A percentile compares a stretch with the other conserved stretches of the same genome.
These are phyloP conservation scores for Cytospora piceicola DNA, from an alignment of 2,329 filamentous ascomycete genomes.

Conservation along the genomic window DNA sequence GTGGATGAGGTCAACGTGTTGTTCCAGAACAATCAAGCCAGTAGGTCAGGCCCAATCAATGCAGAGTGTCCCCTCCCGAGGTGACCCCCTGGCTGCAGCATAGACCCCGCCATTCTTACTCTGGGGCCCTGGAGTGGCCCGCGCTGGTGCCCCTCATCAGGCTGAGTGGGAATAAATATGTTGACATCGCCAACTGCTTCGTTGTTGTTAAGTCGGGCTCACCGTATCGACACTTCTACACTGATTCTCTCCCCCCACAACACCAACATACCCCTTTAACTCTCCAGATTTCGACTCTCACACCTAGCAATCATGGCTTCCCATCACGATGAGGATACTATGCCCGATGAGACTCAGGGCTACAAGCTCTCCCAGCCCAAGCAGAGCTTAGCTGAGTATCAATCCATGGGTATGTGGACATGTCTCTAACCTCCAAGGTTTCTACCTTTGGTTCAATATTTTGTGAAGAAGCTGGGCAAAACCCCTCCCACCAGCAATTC, in stretches of 20 bases:
- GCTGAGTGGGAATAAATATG: constrained; percentile 29
- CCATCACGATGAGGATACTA: constrained; percentile 77
- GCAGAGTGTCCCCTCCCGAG: constrained; percentile 15
- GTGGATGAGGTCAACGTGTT: constrained; percentile 5
- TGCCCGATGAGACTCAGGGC: constrained; percentile 86
- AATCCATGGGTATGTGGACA: constrained; percentile 78
- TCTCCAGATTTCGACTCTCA: constrained; percentile 1
- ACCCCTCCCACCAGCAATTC: background rate
- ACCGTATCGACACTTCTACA: constrained; percentile 25
- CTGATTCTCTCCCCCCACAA: constrained; percentile 4
- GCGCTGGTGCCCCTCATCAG: constrained; percentile 27
- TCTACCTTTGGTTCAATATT: background rate
- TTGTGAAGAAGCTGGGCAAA: background rate
- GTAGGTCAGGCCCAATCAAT: constrained; percentile 25
- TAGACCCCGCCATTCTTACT: constrained; percentile 1
- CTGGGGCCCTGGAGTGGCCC: constrained; percentile 14
- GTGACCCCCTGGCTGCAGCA: constrained; percentile 4
- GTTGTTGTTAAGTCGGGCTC: constrained; percentile 23
- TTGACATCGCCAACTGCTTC: constrained; percentile 28
- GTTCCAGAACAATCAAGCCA: constrained; percentile 26
- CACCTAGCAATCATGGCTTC: constrained; percentile 62
- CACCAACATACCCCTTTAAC: background rate
- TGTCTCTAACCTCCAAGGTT: background rate
- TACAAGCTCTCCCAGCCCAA: constrained; percentile 97
- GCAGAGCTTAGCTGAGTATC: constrained; percentile 95